Evolutionary conservation across 2,329 filamentous ascomycete genomes (phyloP).

Genomic region (Myotisia sp.): DNA sequence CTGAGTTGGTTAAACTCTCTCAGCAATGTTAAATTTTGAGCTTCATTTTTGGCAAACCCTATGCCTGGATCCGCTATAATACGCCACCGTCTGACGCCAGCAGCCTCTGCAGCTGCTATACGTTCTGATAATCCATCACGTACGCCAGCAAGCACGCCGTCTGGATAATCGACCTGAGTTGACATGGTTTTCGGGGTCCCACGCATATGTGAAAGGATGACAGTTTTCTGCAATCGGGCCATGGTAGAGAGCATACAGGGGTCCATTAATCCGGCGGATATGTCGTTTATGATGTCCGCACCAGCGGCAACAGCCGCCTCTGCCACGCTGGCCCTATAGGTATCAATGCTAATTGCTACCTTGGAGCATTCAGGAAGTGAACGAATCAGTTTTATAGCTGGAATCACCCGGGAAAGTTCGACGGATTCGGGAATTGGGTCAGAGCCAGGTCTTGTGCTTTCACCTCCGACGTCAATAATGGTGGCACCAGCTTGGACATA

Average conservation of each 20-base stretch:
- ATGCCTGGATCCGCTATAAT: conserved; percentile 89
- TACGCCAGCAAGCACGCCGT: conserved; percentile 52
- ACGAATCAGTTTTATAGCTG: conserved; percentile 61
- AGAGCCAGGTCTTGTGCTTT: conserved; percentile 73
- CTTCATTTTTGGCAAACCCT: conserved; percentile 74
- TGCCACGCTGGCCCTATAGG: conserved; percentile 75
- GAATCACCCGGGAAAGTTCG: conserved; percentile 64
- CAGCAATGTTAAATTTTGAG: conserved; percentile 71
- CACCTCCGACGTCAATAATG: conserved; percentile 84
- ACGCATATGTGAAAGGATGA: conserved; percentile 87
- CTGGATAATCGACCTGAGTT: conserved; percentile 51
- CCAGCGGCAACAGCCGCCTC: conserved; percentile 60
- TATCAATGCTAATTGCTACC: conserved; percentile 77
- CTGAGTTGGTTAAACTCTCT: conserved; percentile 51
- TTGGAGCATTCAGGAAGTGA: conserved; percentile 46
- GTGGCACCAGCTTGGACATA: conserved; percentile 59
- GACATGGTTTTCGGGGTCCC: conserved; percentile 75
- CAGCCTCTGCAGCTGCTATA: conserved; percentile 59
- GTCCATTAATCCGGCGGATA: conserved; percentile 71
- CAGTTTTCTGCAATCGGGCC: conserved; percentile 60
- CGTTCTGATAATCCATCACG: conserved; percentile 54
- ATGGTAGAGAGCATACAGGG: conserved; percentile 67
- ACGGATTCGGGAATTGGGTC: conserved; percentile 54
- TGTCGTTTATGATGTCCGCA: conserved; percentile 88
- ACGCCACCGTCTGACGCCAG: conserved; percentile 80